Base-by-base conservation (phyloP, 106 monocot genomes). In the Phalaenopsis equestris region DNA sequence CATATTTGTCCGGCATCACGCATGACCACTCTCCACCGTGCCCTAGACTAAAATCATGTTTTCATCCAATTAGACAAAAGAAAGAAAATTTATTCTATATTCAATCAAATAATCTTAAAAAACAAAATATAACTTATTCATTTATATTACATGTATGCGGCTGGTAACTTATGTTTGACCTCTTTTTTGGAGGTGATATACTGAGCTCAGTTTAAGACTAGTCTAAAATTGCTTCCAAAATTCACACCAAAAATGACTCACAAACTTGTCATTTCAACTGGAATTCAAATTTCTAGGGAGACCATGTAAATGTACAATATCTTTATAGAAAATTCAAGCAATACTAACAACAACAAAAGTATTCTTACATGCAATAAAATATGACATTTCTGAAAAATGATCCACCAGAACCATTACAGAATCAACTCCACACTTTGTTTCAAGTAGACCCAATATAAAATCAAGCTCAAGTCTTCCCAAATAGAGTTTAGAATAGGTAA, bases 391-490 rank as follows among this genome's bases (percentile, higher is more conserved):
- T 0, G 78, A 72, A 23, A 72, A 83, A 1, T 55, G 12, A 41
- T 83, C 78, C 18, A 78, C 72, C 0, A 78, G 78, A 19, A 78
- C 78, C 30, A 83, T 18, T 5, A 78, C 23, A 3, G 24, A 55
- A 15, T 78, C 78, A 6, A n/a, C 73, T 17, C 75, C 72, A 30
- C 21, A 17, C 39, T 82, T 41, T 2, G 76, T 82, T 36, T 42
- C 0, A 0, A 67, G 61, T 0, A 77, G 19, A 8, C 49, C 77
- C 1, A 82, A 11, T 11, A 82, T 0, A 19, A 82, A 82, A 49
- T 82, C 76, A 82, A n/a, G 3, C 16, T 41, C 16, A 82, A 19
- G 76, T 82, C 76, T 0, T 61, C 24, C 82, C 77, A 82, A 38
- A n/a, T 42, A 1, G 19, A 16, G 37, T n/a, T 15, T 1, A 45